These are phyloP conservation scores for Ophiorrhiza pumila DNA, from an alignment of 257 asterid species.

Conservation along the genomic window DNA sequence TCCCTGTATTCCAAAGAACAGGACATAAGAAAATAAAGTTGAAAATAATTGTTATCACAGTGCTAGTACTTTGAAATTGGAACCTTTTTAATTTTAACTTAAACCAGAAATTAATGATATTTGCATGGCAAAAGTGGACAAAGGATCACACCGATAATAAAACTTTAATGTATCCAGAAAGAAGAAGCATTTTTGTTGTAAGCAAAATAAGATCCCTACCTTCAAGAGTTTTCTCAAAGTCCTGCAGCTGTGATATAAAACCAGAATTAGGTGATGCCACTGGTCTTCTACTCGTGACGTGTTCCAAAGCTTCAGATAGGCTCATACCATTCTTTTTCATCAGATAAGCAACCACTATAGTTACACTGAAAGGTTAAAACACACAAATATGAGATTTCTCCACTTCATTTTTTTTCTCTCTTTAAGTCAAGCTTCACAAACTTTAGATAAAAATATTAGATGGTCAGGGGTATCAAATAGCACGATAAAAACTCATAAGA, in stretches of 20 bases:
- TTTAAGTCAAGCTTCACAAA: background rate
- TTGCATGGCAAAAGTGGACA: background rate
- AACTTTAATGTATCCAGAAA: background rate
- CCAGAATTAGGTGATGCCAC: constrained; percentile 67
- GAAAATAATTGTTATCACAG: background rate
- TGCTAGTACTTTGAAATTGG: background rate
- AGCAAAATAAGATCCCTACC: constrained; percentile 26
- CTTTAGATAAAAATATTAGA: constrained; percentile 1
- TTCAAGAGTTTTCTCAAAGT: constrained; percentile 52
- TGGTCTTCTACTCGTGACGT: constrained; percentile 58
- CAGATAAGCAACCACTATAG: constrained; percentile 64
- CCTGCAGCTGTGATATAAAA: constrained; percentile 55
- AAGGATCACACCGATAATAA: background rate
- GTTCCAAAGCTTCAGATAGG: constrained; percentile 52
- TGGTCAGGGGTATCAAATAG: background rate
- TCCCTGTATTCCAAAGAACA: constrained; percentile 13
- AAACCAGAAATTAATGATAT: background rate
- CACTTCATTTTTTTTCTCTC: background rate
- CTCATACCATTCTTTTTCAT: constrained; percentile 73
- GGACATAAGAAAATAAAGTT: too few relatives aligned
- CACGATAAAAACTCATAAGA: background rate
- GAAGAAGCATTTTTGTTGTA: background rate
- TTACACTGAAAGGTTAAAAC: constrained; percentile 52
- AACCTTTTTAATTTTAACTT: background rate
- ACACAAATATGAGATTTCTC: constrained; percentile 9